phyloP scores from a whole-genome alignment of 2,329 filamentous ascomycete genomes.

The Phialophora expanda region DNA sequence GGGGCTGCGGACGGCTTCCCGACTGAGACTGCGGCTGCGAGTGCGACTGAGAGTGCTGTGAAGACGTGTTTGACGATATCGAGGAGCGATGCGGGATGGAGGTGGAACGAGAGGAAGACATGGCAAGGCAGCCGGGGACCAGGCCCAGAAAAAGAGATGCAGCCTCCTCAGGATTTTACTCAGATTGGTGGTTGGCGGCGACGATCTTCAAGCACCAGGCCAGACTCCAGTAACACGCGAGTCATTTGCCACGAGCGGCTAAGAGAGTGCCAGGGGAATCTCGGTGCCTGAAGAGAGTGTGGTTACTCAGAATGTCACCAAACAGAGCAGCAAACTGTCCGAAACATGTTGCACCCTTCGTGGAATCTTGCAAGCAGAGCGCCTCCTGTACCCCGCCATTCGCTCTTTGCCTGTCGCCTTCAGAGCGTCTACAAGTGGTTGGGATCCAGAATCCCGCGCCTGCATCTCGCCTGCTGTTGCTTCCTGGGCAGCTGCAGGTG shows the following conservation, averaged over 20 bases:
- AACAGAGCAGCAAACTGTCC: slow-evolving; percentile 1
- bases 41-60: slow-evolving; percentile 27
- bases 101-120: slow-evolving; percentile 37
- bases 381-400: slow-evolving; percentile 18
- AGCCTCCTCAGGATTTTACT: slow-evolving; percentile 20
- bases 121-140: slow-evolving; percentile 30
- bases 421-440: neutral
- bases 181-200: slow-evolving; percentile 13
- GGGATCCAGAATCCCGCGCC: neutral
- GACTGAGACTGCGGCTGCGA: slow-evolving; percentile 25
- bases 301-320: neutral
- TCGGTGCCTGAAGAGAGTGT: slow-evolving; percentile 7
- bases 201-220: slow-evolving; percentile 27
- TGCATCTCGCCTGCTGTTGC: slow-evolving; percentile 6
- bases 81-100: slow-evolving; percentile 36
- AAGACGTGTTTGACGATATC: slow-evolving; percentile 33
- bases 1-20: slow-evolving; percentile 26
- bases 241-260: slow-evolving; percentile 34
- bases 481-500: neutral
- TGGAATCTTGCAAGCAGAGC: slow-evolving; percentile 12
- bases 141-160: slow-evolving; percentile 18
- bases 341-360: slow-evolving; percentile 2
- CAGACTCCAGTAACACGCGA: slow-evolving; percentile 25
- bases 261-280: slow-evolving; percentile 18
- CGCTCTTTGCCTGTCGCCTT: slow-evolving; percentile 1